Base-by-base conservation (phyloP, 1,284 basidiomycete genomes). In the Leccinum subspadiceum region DNA sequence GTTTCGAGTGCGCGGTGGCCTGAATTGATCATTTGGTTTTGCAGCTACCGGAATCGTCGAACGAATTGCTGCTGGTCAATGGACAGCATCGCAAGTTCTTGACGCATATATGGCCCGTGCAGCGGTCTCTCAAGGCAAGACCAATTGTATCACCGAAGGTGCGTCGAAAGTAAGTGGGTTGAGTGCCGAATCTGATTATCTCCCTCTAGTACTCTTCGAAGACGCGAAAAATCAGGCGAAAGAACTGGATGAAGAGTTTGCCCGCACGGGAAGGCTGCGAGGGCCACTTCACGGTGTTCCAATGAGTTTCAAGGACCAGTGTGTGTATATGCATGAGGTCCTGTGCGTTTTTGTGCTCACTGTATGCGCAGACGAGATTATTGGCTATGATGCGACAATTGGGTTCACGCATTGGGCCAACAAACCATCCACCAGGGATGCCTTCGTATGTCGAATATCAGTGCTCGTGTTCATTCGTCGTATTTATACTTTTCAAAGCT, bases 231-330 rank as follows among this genome's bases (percentile, higher is more conserved):
- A 79, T 60, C 79, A 81, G 60, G 91, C 90, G 0, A 75, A 76
- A 50, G 79, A 79, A 41, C 79, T 93, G 2, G 92, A 94, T 68
- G 75, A 76, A 4, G 84, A 90, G 64, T 92, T 89, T 66, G 78
- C 79, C 2, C 64, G 69, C 13, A 90, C 87, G 0, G 83, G 83
- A 51, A 76, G 76, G 61, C 67, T 92, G 26, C 80, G 80, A 17
- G 94, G 94, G 0, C 85, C 85, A 9, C 78, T 94, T 39, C 91
- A 92, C 70, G 93, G 93, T 29, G 84, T 96, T 15, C 94, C 94
- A 4, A 82, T 93, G 57, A 84, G 85, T 72, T 75, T 89, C 69
- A 90, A 96, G 71, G 83, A 94, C 70, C 79, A 82, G 70, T 86
- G 84, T 86, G 70, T 62, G 81, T 68, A 31, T 37, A 4, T 49